phyloP scores from a whole-genome alignment of 148 eudicot genomes.

The Agrostemma githago region DNA sequence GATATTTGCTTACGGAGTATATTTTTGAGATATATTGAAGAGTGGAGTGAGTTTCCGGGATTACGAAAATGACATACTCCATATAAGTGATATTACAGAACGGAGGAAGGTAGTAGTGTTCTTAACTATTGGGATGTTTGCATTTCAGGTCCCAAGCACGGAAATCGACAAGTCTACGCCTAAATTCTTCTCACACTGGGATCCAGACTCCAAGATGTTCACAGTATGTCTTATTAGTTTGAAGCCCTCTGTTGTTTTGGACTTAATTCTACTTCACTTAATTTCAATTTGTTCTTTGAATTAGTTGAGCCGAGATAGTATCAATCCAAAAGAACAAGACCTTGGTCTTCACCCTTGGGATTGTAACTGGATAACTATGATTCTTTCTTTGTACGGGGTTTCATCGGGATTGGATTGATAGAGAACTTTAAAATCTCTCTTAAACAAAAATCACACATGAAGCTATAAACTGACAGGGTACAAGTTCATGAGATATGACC shows the following conservation, averaged over 20 bases:
- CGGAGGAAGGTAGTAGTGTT: neutral
- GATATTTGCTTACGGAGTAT: too few species aligned
- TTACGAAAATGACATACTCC: neutral
- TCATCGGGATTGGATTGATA: neutral
- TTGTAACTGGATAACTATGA: neutral
- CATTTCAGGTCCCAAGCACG: constrained; percentile 83
- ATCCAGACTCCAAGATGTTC: constrained; percentile 97
- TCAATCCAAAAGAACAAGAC: too few species aligned
- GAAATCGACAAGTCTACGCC: constrained; percentile 96
- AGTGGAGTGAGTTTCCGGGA: neutral
- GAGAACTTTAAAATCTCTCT: neutral
- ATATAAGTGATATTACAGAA: too few species aligned
- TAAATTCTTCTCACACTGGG: constrained; percentile 98
- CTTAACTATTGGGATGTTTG: neutral
- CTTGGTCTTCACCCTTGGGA: neutral
- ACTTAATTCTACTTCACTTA: neutral
- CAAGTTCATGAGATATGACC: neutral
- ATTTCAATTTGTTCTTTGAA: too few species aligned
- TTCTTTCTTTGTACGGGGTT: neutral
- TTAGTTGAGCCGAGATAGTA: too few species aligned
- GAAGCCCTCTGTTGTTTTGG: neutral
- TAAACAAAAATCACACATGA: neutral
- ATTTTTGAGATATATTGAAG: neutral
- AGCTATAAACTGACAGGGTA: neutral
- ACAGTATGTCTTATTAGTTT: constrained; percentile 41